phyloP scores from a whole-genome alignment of 192 early-diverging fungal genomes.

The Coemansia sp. region DNA sequence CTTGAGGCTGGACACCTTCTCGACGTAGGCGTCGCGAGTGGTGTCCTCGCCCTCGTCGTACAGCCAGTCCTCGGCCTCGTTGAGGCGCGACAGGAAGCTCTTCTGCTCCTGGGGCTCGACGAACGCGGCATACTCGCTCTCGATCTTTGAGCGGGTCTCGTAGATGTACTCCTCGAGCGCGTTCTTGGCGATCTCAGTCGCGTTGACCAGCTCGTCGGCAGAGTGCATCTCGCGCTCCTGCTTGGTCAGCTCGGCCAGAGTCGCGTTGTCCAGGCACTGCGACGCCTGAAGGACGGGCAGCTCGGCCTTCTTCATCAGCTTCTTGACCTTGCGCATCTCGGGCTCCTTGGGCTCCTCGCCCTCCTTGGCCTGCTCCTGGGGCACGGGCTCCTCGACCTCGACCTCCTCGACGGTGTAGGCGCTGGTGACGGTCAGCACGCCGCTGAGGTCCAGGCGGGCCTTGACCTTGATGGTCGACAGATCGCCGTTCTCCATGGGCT shows the following conservation, averaged over 20 bases:
- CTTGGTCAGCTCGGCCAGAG: slow-evolving; percentile 67
- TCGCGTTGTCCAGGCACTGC: slow-evolving; percentile 57
- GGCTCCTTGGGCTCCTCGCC: slow-evolving; percentile 58
- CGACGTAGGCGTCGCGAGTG: slow-evolving; percentile 82
- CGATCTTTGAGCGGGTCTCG: slow-evolving; percentile 85
- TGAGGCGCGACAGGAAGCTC: slow-evolving; percentile 65
- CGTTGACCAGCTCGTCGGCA: slow-evolving; percentile 83
- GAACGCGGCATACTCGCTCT: slow-evolving; percentile 68
- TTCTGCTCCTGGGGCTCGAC: slow-evolving; percentile 69
- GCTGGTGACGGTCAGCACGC: slow-evolving; percentile 73
- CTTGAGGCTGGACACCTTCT: slow-evolving; percentile 78
- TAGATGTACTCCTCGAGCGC: slow-evolving; percentile 98
- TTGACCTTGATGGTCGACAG: slow-evolving; percentile 88
- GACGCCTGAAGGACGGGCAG: slow-evolving; percentile 68
- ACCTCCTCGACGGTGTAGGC: slow-evolving; percentile 88
- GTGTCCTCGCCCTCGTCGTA: slow-evolving; percentile 96
- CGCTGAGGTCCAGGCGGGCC: slow-evolving; percentile 82
- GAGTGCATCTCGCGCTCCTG: slow-evolving; percentile 81
- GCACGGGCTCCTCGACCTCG: slow-evolving; percentile 74
- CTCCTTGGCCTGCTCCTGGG: slow-evolving; percentile 57
- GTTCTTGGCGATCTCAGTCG: slow-evolving; percentile 93
- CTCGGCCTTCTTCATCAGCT: slow-evolving; percentile 83
- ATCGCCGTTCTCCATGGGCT: slow-evolving; percentile 58
- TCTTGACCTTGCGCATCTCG: slow-evolving; percentile 81
- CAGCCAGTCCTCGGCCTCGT: slow-evolving; percentile 93